Conservation (phyloP, 352 stramenopile genomes). For the Phytophthora melonis region DNA sequence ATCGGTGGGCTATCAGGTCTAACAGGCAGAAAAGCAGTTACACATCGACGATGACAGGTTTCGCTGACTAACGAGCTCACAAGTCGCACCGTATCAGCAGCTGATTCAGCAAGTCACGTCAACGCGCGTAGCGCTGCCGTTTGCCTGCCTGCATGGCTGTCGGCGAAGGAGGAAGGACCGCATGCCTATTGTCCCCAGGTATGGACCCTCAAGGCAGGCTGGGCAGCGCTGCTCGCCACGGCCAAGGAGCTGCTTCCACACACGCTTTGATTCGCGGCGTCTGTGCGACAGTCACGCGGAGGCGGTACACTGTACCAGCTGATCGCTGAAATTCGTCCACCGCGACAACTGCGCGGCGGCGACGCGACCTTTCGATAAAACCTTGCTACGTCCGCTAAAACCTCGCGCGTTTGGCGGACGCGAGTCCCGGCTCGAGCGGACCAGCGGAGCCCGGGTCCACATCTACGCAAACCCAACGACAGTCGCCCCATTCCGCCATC, state of each 20-base stretch:
- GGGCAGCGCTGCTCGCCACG: not conserved
- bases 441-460: constrained; percentile 38
- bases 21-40: not conserved
- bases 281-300: constrained; percentile 27
- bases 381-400: constrained; percentile 28
- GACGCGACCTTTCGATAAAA: constrained; percentile 27
- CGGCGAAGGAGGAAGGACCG: too few relatives aligned
- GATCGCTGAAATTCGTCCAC: constrained; percentile 14
- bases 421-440: constrained; percentile 16
- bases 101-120: not conserved
- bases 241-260: not conserved
- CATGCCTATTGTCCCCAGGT: not conserved
- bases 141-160: not conserved
- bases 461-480: constrained; percentile 38
- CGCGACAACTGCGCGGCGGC: not conserved
- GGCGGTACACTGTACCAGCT: constrained; percentile 6
- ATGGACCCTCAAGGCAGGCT: too few relatives aligned
- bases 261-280: constrained; percentile 22
- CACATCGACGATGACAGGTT: constrained; percentile 15
- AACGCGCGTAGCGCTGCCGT: not conserved
- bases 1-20: constrained; percentile 3
- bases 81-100: not conserved
- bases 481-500: constrained; percentile 41
- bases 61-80: not conserved
- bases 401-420: constrained; percentile 12